Evolutionary conservation across 73 alveolate species (phyloP).

Genomic region (Stentor roeselii): DNA sequence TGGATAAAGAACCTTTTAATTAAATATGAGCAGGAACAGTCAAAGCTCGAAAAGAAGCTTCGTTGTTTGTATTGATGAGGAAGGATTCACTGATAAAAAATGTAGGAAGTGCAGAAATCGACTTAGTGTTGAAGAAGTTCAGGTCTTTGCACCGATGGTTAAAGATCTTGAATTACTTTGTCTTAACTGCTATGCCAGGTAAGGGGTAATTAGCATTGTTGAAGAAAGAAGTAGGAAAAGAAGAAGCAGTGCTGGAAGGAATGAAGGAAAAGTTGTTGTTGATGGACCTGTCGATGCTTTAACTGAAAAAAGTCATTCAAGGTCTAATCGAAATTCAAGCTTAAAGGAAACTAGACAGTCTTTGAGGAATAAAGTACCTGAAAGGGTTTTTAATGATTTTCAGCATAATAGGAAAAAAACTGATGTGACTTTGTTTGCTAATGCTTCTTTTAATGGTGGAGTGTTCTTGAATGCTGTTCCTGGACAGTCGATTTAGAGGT

Average conservation of each 20-base stretch:
- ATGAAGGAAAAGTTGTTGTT: background rate
- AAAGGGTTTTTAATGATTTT: background rate
- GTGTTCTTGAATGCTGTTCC: slow-evolving; percentile 7
- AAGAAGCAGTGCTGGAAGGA: background rate
- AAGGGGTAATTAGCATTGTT: background rate
- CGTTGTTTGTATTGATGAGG: background rate
- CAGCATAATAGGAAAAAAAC: background rate
- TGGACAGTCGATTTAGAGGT: slow-evolving; percentile 18
- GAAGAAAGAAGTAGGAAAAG: background rate
- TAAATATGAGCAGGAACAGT: background rate
- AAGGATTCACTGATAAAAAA: background rate
- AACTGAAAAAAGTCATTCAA: background rate
- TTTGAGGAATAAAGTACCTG: background rate
- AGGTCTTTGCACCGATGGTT: background rate
- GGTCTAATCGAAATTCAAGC: background rate
- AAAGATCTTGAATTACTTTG: background rate
- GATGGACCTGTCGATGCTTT: background rate
- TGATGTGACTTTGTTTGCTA: background rate
- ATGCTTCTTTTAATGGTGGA: slow-evolving; percentile 21
- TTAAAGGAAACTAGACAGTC: background rate
- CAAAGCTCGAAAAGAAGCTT: background rate
- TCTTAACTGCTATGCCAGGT: slow-evolving; percentile 7
- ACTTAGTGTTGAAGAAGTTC: slow-evolving; percentile 1
- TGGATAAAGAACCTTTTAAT: background rate
- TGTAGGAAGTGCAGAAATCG: background rate